phyloP scores from a whole-genome alignment of 2,329 filamentous ascomycete genomes.

The Penicillium sp. region DNA sequence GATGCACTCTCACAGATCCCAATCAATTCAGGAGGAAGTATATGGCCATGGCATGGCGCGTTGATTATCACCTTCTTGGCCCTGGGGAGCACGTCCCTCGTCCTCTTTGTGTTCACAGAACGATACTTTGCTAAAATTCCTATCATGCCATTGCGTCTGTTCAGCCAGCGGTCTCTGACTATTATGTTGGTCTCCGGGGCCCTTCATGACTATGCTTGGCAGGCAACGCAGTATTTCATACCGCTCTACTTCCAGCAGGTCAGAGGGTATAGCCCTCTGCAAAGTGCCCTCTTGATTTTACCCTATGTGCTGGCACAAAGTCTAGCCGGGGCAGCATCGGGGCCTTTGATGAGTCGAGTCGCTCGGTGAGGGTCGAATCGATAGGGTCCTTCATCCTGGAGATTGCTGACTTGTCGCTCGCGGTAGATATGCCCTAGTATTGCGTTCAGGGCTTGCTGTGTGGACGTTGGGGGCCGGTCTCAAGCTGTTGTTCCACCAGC shows the following conservation, averaged over 20 bases:
- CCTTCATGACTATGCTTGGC: slow-evolving; percentile 10
- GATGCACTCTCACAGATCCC: slow-evolving; percentile 6
- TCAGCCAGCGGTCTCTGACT: slow-evolving; percentile 4
- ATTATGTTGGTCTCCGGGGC: slow-evolving; percentile 7
- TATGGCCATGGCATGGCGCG: slow-evolving; percentile 6
- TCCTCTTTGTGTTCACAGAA: slow-evolving; percentile 1
- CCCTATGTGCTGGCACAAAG: slow-evolving; percentile 6
- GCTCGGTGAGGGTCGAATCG: slow-evolving; percentile 2
- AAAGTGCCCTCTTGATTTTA: slow-evolving; percentile 6
- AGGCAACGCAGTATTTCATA: slow-evolving; percentile 8
- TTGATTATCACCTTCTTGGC: slow-evolving; percentile 5
- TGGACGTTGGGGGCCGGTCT: slow-evolving; percentile 8
- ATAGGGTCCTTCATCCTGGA: background rate
- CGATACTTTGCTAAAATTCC: slow-evolving; percentile 2
- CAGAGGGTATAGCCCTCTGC: slow-evolving; percentile 1
- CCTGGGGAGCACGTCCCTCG: slow-evolving; percentile 1
- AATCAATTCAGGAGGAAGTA: slow-evolving; percentile 7
- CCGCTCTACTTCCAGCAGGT: slow-evolving; percentile 9
- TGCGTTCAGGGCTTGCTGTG: slow-evolving; percentile 4
- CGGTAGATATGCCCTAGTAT: slow-evolving; percentile 7
- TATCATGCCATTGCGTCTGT: slow-evolving; percentile 6
- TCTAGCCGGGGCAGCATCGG: slow-evolving; percentile 6
- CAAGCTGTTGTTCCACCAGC: slow-evolving; percentile 3
- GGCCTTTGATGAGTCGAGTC: slow-evolving; percentile 6
- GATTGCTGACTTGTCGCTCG: background rate